These are phyloP conservation scores for Cetradonia linearis DNA, from an alignment of 495 filamentous ascomycete species.

Conservation along the genomic window DNA sequence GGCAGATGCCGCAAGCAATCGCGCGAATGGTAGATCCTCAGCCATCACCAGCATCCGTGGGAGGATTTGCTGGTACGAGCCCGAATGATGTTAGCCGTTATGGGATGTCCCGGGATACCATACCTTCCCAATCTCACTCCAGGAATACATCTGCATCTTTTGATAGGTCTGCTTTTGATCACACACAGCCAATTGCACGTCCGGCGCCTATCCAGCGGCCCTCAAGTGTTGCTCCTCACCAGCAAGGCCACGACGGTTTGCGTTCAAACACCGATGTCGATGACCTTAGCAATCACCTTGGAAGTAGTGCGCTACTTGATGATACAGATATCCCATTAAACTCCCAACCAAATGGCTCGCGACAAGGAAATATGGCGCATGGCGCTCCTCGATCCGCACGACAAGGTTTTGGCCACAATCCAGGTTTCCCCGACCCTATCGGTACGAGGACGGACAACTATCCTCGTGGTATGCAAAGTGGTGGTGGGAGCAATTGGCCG, in stretches of 20 bases:
- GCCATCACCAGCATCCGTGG: constrained; percentile 29
- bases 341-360: constrained; percentile 32
- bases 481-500: constrained; percentile 35
- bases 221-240: constrained; percentile 58
- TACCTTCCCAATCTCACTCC: constrained; percentile 42
- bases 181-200: constrained; percentile 57
- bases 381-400: constrained; percentile 18
- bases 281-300: constrained; percentile 72
- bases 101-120: constrained; percentile 27
- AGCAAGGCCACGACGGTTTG: constrained; percentile 35
- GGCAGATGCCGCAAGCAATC: constrained; percentile 50
- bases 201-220: constrained; percentile 86
- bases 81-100: constrained; percentile 26
- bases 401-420: constrained; percentile 38
- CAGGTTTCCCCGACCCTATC: constrained; percentile 43
- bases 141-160: constrained; percentile 51
- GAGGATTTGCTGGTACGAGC: constrained; percentile 23
- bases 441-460: constrained; percentile 25
- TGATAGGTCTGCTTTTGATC: constrained; percentile 40
- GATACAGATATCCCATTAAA: constrained; percentile 52
- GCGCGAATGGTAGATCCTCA: constrained; percentile 50
- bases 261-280: constrained; percentile 47
- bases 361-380: constrained; percentile 24
- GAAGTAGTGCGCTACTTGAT: constrained; percentile 86
- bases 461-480: constrained; percentile 21